Base-by-base conservation (phyloP, 306 rosid genomes). In the Carpinus viminea region DNA sequence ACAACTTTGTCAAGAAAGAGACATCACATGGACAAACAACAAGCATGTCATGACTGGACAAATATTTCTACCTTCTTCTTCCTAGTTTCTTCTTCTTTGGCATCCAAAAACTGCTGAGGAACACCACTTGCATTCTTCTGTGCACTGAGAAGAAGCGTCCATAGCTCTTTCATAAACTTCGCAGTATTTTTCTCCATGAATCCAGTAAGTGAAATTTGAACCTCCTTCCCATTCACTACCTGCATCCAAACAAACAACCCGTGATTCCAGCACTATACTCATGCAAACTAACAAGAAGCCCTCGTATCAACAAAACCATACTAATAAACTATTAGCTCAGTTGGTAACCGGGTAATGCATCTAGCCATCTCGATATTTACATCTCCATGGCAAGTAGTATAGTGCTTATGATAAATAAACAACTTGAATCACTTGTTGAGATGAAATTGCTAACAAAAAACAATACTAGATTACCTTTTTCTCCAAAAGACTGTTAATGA, bases 21-120 rank as follows among this genome's bases (percentile, higher is more conserved):
- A 31, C 21, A 74, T 12, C 47, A 52, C 45, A 41, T 70, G 61
- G 82, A 51, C 64, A 54, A 16, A 78, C 4, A n/a, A 72, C 43
- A 64, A 77, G 51, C 72, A 76, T 45, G 31, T 70, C 20, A 73
- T 15, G 62, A 78, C 51, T 48, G 31, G 7, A 36, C 11, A 78
- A 48, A 28, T 20, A 70, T 51, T 76, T 0, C 76, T 76, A 95
- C 99, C 95, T 93, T 95, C 84, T 89, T 93, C 81, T 86, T 93
- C 80, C 80, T 81, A 26, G 90, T 84, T 80, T 95, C 98, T 82
- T 93, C 99, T 84, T 90, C 97, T 80, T 96, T 95, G 46, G 92
- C 98, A 89, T 96, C 99, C 83, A 96, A 84, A 74, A 96, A 93
- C 83, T 90, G 99, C 86, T 96, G 99, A 74, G 99, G 99, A 77